Evolutionary conservation across 768 basidiomycete genomes (phyloP).

Genomic region (Boletus pseudo-olivaceus): DNA sequence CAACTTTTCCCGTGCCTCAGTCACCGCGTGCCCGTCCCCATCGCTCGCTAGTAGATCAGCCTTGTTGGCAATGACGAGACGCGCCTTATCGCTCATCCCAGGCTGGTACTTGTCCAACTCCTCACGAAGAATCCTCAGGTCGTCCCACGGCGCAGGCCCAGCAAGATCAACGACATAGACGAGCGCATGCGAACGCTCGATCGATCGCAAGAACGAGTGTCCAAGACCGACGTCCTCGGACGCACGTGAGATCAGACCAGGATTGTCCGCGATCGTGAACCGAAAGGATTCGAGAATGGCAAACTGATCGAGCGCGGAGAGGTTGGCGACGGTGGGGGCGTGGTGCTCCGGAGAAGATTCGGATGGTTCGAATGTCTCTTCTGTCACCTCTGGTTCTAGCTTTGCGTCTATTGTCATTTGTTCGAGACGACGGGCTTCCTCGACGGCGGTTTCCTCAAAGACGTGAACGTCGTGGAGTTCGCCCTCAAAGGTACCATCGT

Average conservation of each 20-base stretch:
- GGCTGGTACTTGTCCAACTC: slow-evolving; percentile 82
- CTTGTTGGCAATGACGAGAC: slow-evolving; percentile 91
- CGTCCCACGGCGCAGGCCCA: slow-evolving; percentile 69
- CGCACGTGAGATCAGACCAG: slow-evolving; percentile 82
- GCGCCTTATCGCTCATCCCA: slow-evolving; percentile 72
- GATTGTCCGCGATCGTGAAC: slow-evolving; percentile 97
- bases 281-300: slow-evolving; percentile 72
- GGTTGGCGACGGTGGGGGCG: neutral
- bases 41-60: slow-evolving; percentile 73
- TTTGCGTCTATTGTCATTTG: slow-evolving; percentile 36
- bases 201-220: slow-evolving; percentile 87
- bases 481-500: slow-evolving; percentile 75
- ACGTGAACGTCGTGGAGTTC: slow-evolving; percentile 45
- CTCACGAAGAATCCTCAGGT: slow-evolving; percentile 65
- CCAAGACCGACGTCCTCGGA: slow-evolving; percentile 91
- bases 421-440: slow-evolving; percentile 42
- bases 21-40: slow-evolving; percentile 45
- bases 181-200: slow-evolving; percentile 87
- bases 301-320: slow-evolving; percentile 40
- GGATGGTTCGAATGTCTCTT: neutral
- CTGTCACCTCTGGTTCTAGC: neutral
- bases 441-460: slow-evolving; percentile 65
- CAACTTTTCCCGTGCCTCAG: slow-evolving; percentile 56
- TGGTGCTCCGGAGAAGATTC: neutral
- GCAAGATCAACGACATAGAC: slow-evolving; percentile 92